Evolutionary conservation across 148 eudicot species (phyloP).

Genomic region (Chenopodium quinoa): DNA sequence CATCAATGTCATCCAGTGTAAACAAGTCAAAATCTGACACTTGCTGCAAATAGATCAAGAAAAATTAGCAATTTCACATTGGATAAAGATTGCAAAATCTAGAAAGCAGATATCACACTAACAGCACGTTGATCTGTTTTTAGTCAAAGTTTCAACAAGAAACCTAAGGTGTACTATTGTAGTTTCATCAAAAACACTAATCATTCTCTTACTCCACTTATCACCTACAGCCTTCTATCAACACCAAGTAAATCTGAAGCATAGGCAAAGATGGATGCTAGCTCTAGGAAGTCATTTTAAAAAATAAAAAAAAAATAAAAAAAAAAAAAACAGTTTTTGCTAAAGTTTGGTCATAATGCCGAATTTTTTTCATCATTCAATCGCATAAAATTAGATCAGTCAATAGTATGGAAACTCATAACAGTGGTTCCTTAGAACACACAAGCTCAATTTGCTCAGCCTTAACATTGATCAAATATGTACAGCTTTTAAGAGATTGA

Average conservation of each 20-base stretch:
- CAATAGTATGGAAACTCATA: background rate
- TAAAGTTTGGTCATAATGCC: background rate
- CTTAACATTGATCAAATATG: background rate
- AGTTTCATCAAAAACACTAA: background rate
- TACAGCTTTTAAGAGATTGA: background rate
- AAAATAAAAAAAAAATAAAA: no score
- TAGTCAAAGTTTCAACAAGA: background rate
- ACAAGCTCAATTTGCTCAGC: background rate
- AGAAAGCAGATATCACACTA: background rate
- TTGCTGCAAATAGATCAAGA: slow-evolving; percentile 61
- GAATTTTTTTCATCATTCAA: background rate
- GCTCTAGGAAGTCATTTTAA: no score
- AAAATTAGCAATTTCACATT: slow-evolving; percentile 16
- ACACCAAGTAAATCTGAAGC: background rate
- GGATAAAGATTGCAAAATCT: background rate
- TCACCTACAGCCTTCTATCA: background rate
- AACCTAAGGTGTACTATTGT: background rate
- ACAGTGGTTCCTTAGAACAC: background rate
- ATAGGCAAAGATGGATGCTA: background rate
- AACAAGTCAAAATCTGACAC: slow-evolving; percentile 94
- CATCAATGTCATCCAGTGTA: slow-evolving; percentile 90
- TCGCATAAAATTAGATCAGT: background rate
- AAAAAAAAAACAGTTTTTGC: background rate
- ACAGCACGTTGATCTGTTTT: background rate
- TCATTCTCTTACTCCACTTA: background rate